phyloP scores from a whole-genome alignment of 2,329 filamentous ascomycete genomes.

The Cercospora zeina region DNA sequence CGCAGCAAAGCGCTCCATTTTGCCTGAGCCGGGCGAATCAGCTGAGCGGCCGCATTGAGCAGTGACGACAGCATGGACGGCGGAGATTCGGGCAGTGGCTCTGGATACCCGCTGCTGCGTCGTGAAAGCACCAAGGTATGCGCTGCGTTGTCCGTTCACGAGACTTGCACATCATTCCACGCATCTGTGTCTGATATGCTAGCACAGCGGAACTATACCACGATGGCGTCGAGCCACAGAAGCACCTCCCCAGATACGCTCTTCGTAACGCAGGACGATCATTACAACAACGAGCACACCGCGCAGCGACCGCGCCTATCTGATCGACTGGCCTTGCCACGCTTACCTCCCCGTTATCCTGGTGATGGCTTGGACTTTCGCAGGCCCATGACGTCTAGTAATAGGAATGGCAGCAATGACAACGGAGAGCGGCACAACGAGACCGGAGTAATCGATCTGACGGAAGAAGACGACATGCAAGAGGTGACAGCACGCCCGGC shows the following conservation, averaged over 20 bases:
- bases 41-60: not conserved
- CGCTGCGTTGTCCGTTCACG: not conserved
- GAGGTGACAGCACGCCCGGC: slow-evolving; percentile 16
- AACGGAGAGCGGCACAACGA: not conserved
- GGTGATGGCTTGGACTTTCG: slow-evolving; percentile 60
- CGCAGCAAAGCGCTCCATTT: slow-evolving; percentile 1
- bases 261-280: slow-evolving; percentile 35
- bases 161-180: not conserved
- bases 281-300: slow-evolving; percentile 39
- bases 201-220: slow-evolving; percentile 26
- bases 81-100: slow-evolving; percentile 14
- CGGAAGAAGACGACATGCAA: slow-evolving; percentile 33
- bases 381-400: slow-evolving; percentile 45
- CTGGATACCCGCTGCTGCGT: slow-evolving; percentile 17
- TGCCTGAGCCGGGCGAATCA: not conserved
- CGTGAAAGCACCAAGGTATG: slow-evolving; percentile 25
- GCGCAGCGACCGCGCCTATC: slow-evolving; percentile 32
- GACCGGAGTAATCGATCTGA: slow-evolving; percentile 43
- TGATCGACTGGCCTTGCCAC: slow-evolving; percentile 34
- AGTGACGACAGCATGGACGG: slow-evolving; percentile 22
- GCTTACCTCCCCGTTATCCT: slow-evolving; percentile 38
- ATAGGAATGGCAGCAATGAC: slow-evolving; percentile 5
- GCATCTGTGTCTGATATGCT: slow-evolving; percentile 20
- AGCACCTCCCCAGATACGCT: slow-evolving; percentile 30
- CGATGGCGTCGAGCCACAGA: slow-evolving; percentile 25